phyloP scores from a whole-genome alignment of 192 early-diverging fungal genomes.

The Backusella luteola region DNA sequence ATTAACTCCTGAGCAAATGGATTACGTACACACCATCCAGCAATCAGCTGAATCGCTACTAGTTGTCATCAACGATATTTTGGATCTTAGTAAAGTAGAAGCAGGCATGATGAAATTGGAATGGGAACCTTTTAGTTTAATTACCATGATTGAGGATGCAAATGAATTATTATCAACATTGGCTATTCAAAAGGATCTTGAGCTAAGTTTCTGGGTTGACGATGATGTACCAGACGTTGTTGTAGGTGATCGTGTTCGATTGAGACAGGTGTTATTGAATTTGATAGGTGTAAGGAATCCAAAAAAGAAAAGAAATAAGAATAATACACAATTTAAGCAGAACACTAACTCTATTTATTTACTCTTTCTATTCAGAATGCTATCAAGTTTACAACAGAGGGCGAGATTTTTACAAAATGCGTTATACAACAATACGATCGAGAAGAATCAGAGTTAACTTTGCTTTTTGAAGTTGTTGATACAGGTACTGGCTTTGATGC shows the following conservation, averaged over 20 bases:
- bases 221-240: slow-evolving; percentile 68
- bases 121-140: slow-evolving; percentile 63
- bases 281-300: slow-evolving; percentile 60
- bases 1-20: slow-evolving; percentile 74
- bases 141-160: slow-evolving; percentile 62
- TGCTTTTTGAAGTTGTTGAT: slow-evolving; percentile 74
- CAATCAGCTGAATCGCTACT: slow-evolving; percentile 72
- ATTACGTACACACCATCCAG: slow-evolving; percentile 77
- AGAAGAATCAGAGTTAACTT: slow-evolving; percentile 39
- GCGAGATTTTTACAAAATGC: slow-evolving; percentile 62
- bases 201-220: slow-evolving; percentile 66
- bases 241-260: slow-evolving; percentile 70
- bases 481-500: slow-evolving; percentile 81
- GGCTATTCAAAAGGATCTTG: slow-evolving; percentile 68
- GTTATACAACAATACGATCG: slow-evolving; percentile 34
- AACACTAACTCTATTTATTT: not conserved
- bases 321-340: too few relatives aligned
- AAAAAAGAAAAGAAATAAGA: not conserved
- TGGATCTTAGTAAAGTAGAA: slow-evolving; percentile 83
- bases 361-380: slow-evolving; percentile 54
- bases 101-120: slow-evolving; percentile 83
- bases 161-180: slow-evolving; percentile 73
- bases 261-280: slow-evolving; percentile 79
- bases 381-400: slow-evolving; percentile 80
- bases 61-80: slow-evolving; percentile 81